Evolutionary conservation across 2,329 filamentous ascomycete species (phyloP).

Genomic region (Sporothrix schenckii): DNA sequence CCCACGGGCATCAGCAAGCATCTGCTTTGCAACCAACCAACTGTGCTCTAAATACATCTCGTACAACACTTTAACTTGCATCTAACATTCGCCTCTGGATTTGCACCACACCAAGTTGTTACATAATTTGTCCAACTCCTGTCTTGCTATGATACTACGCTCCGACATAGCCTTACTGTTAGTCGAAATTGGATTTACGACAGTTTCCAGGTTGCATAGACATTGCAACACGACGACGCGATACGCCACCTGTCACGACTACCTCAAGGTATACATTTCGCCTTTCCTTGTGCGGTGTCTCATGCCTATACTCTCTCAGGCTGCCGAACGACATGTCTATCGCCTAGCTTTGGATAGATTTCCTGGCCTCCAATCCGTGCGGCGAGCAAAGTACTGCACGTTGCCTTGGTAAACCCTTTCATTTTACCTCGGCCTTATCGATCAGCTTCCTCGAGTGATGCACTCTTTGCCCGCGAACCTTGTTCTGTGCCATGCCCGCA

Average conservation of each 20-base stretch:
- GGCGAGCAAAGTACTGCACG: background rate
- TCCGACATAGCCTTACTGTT: background rate
- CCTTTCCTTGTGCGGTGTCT: background rate
- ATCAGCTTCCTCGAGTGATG: background rate
- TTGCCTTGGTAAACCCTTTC: background rate
- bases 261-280: background rate
- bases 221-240: background rate
- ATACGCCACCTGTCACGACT: background rate
- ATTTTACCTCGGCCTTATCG: background rate
- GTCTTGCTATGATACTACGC: too few species aligned
- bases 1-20: too few species aligned
- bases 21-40: too few species aligned
- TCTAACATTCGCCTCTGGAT: too few species aligned
- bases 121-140: too few species aligned
- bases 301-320: background rate
- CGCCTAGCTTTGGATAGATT: slow-evolving; percentile 5
- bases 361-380: background rate
- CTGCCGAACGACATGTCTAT: background rate
- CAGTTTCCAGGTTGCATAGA: slow-evolving; percentile 5
- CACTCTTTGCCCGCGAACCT: background rate
- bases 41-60: too few species aligned
- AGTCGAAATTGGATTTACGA: background rate
- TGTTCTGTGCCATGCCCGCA: slow-evolving; percentile 5
- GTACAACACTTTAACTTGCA: too few species aligned
- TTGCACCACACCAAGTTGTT: too few species aligned